phyloP scores from a whole-genome alignment of 257 asterid species.

The Primulina eburnea region DNA sequence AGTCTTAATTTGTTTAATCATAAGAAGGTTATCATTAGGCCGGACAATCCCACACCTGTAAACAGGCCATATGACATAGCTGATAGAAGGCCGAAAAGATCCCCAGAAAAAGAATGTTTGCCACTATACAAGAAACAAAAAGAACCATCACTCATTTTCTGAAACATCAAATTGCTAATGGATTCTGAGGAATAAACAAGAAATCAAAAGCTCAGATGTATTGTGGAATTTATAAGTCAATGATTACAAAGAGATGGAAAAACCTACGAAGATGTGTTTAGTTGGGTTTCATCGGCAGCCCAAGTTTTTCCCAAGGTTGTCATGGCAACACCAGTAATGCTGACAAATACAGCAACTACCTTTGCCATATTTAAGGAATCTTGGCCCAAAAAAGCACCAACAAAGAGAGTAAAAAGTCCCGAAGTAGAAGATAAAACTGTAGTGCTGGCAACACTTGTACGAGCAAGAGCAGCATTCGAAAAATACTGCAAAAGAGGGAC shows the following conservation, averaged over 20 bases:
- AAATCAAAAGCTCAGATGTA: conserved; percentile 24
- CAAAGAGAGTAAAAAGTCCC: conserved; percentile 89
- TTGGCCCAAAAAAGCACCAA: conserved; percentile 91
- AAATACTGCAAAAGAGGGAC: conserved; percentile 59
- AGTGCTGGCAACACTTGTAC: conserved; percentile 98
- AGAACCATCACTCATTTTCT: conserved; percentile 57
- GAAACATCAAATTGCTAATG: conserved; percentile 38
- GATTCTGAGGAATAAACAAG: conserved; percentile 39
- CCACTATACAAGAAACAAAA: conserved; percentile 66
- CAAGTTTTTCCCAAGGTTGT: conserved; percentile 95
- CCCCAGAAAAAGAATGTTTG: conserved; percentile 86
- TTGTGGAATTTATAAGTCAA: conserved; percentile 8
- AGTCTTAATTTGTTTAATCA: conserved; percentile 4
- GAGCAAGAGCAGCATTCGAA: conserved; percentile 96
- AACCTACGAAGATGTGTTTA: conserved; percentile 62
- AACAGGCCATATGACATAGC: conserved; percentile 82
- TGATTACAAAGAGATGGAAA: conserved; percentile 17
- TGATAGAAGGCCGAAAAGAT: conserved; percentile 88
- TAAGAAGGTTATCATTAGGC: conserved; percentile 1
- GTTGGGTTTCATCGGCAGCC: conserved; percentile 82
- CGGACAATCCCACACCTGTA: conserved; percentile 57
- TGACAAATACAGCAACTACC: conserved; percentile 84
- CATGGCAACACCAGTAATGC: conserved; percentile 93
- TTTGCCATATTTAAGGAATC: conserved; percentile 74
- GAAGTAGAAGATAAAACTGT: conserved; percentile 96